Base-by-base conservation (phyloP, 2,329 filamentous ascomycete species). In the Aspergillus proliferans region DNA sequence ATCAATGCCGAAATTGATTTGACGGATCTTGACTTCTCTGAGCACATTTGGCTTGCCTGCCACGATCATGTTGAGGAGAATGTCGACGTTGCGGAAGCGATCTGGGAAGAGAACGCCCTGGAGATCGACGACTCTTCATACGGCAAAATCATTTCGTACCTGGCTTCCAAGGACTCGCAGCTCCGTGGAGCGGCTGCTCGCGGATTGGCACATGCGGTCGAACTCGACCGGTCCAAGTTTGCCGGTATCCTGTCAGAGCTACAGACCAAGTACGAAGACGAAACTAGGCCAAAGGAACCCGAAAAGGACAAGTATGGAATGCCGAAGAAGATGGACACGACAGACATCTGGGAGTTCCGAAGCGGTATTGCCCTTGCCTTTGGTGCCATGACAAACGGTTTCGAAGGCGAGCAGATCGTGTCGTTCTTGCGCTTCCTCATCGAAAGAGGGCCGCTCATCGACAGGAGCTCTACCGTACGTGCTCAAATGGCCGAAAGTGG, bases 41-140 rank as follows among this genome's bases (percentile, higher is more conserved):
- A 93, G 52, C 88, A 97, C 65, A 86, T 98, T 19, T 98, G 90
- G 90, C 78, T 98, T 39, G 88, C 88, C 40, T 92, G 85, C 61
- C 91, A 98, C 61, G 93, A 98, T 56, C 88, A 95, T 58, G 82
- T 89, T 18, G 82, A 86, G 40, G 91, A 97, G 65, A 97, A 97
- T 60, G 80, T 79, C 7, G 88, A 90, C 42, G 76, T 95, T 47
- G 92, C 87, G 6, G 80, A 78, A 46, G 87, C 92, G 10, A 95
- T 98, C 33, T 98, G 93, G 93, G 89, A 95, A 62, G 93, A 96
- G 62, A 95, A 92, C 64, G 86, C 82, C 6, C 86, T 97, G 52
- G 73, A 85, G 51, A 72, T 92, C 10, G 79, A 81, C 1, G 73
- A 81, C 18, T 77, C 85, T 6, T 80, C 87, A 7, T 82, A 87